These are phyloP conservation scores for Monilinia vaccinii-corymbosi DNA, from an alignment of 2,329 filamentous ascomycete genomes.

Conservation along the genomic window DNA sequence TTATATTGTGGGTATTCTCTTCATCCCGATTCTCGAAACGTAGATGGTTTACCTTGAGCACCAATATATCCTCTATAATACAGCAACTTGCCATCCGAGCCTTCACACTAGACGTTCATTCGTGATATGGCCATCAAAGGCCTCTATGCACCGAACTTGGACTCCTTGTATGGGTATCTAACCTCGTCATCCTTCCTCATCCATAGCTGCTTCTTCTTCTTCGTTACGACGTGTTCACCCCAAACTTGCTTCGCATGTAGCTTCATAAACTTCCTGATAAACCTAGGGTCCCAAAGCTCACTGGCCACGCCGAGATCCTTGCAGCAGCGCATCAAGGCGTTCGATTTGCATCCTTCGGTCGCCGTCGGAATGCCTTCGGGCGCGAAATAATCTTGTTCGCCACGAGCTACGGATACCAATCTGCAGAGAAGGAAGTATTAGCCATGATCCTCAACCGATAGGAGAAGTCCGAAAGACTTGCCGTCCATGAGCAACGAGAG, in stretches of 20 bases:
- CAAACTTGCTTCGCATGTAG: constrained; percentile 69
- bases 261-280: constrained; percentile 74
- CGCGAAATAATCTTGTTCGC: constrained; percentile 89
- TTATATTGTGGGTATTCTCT: not conserved
- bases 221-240: constrained; percentile 78
- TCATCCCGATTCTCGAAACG: not conserved
- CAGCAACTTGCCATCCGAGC: not conserved
- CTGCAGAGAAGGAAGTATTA: constrained; percentile 37
- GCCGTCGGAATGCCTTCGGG: constrained; percentile 87
- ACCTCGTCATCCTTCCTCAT: constrained; percentile 74
- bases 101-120: not conserved
- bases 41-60: not conserved
- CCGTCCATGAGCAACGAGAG: constrained; percentile 80
- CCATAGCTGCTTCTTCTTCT: constrained; percentile 86
- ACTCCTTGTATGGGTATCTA: constrained; percentile 49
- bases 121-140: not conserved
- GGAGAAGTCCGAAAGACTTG: constrained; percentile 35
- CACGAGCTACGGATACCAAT: constrained; percentile 83
- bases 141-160: constrained; percentile 25
- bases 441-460: not conserved
- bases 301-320: constrained; percentile 93
- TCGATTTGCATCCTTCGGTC: constrained; percentile 94
- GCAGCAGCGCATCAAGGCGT: constrained; percentile 95
- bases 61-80: not conserved
- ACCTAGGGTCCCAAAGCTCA: constrained; percentile 93